A percentile compares a stretch with the other conserved stretches of the same genome.
Conservation (phyloP, 225 moss, liverwort and hornwort genomes). For the Rhytidiadelphus loreus region DNA sequence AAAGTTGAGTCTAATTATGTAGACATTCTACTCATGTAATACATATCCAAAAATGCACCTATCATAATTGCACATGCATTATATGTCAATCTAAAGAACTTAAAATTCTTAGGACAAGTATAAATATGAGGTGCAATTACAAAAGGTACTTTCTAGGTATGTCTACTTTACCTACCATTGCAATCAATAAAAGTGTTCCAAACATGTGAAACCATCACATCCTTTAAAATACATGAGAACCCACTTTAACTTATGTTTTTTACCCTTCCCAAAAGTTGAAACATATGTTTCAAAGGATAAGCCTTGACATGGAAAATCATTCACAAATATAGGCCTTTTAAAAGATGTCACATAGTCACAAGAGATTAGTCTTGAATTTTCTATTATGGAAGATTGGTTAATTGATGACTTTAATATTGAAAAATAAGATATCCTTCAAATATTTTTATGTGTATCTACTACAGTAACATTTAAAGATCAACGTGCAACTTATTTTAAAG, state of each 20-base stretch:
- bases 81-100: fast-evolving
- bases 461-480: too few relatives aligned
- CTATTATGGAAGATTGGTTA: not conserved
- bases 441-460: fast-evolving
- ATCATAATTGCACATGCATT: not conserved
- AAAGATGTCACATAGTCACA: fast-evolving
- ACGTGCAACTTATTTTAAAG: not conserved
- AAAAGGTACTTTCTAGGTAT: fast-evolving
- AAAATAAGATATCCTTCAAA: too few relatives aligned
- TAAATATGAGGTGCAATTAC: fast-evolving
- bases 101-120: not conserved
- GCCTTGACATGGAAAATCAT: not conserved
- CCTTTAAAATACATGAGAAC: not conserved
- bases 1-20: not conserved
- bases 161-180: too few relatives aligned
- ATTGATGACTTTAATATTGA: too few relatives aligned
- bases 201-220: not conserved
- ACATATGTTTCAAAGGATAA: not conserved
- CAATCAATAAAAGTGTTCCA: not conserved
- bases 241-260: too few relatives aligned
- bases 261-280: not conserved
- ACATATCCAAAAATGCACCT: too few relatives aligned
- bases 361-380: fast-evolving
- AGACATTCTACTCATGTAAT: not conserved
- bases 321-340: not conserved